Evolutionary conservation across 257 asterid species (phyloP), one percentile per base, ranked within the genome.

Genomic region (Nyctanthes arbortristis): DNA sequence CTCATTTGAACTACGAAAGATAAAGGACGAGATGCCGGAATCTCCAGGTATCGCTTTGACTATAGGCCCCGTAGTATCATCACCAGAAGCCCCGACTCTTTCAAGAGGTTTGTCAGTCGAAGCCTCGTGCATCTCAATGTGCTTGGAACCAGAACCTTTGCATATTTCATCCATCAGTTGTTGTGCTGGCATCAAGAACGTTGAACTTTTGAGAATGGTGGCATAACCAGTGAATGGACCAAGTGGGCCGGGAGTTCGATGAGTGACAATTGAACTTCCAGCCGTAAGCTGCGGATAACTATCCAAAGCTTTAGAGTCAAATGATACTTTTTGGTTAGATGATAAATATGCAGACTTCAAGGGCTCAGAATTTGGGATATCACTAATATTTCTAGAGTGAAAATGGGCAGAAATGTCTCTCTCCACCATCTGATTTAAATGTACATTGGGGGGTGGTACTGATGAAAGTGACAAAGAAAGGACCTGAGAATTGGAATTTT

Each of bases 221-320:
- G 95, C 87, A 60, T 91, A 91, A 1, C 97, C 97, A 0, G 97
- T 89, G 49, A 89, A 91, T 0, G 97, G 97, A 4, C 97, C 97
- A 4, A 91, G 80, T 7, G 97, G 96, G 22, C 91, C 90, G 0
- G 79, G 80, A 60, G 63, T 69, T 11, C 89, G 80, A 52, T 75
- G 82, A 37, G 80, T 74, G 69, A 69, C 36, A 12, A 71, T 27
- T 3, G 75, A 77, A 69, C 45, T 66, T 14, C 65, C 80, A 39
- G 59, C 61, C 61, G 65, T 31, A 4, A 54, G 71, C 10, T 27
- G 70, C 9, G 67, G 67, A 24, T 18, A 59, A 73, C 34, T 73
- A 47, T 61, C 77, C n/a, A 66, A 10, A 8, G 20, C 9, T 35
- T 73, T 71, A 24, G 71, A 13, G 28, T 62, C 14, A 18, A 47